A percentile compares a stretch with the other conserved stretches of the same genome.
Evolutionary conservation across 495 filamentous ascomycete species (phyloP).

Genomic region (Penicillium robsamsonii): DNA sequence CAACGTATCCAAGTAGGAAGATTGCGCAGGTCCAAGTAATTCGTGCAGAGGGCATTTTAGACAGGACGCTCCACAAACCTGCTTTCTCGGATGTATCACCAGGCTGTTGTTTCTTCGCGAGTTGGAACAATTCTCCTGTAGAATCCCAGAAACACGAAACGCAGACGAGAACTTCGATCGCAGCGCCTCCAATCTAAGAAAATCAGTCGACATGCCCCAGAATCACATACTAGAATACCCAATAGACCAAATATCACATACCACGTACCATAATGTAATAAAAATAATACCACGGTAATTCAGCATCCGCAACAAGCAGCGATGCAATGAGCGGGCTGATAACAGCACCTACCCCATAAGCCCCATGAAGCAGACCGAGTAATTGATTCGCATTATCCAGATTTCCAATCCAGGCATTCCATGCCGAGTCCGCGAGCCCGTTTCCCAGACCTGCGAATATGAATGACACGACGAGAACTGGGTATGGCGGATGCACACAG

Average conservation of each 20-base stretch:
- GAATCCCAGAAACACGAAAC: conserved; percentile 62
- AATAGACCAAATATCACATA: too few species aligned
- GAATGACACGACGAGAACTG: conserved; percentile 54
- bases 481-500: conserved; percentile 54
- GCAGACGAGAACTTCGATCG: conserved; percentile 53
- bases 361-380: conserved; percentile 54
- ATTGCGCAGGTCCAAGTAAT: conserved; percentile 71
- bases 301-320: conserved; percentile 46
- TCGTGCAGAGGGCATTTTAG: conserved; percentile 34
- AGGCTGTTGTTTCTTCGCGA: conserved; percentile 29
- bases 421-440: conserved; percentile 55
- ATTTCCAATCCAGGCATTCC: conserved; percentile 61
- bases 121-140: conserved; percentile 59
- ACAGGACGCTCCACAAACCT: conserved; percentile 54
- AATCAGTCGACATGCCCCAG: too few species aligned
- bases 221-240: too few species aligned
- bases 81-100: conserved; percentile 33
- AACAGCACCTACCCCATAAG: conserved; percentile 55
- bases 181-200: conserved; percentile 54
- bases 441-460: conserved; percentile 57
- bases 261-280: conserved; percentile 59
- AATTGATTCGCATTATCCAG: conserved; percentile 57
- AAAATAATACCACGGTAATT: conserved; percentile 52
- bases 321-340: conserved; percentile 54
- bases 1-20: conserved; percentile 76